phyloP scores from a whole-genome alignment of 2,329 filamentous ascomycete species.

The Tolypocladium guangdongense region DNA sequence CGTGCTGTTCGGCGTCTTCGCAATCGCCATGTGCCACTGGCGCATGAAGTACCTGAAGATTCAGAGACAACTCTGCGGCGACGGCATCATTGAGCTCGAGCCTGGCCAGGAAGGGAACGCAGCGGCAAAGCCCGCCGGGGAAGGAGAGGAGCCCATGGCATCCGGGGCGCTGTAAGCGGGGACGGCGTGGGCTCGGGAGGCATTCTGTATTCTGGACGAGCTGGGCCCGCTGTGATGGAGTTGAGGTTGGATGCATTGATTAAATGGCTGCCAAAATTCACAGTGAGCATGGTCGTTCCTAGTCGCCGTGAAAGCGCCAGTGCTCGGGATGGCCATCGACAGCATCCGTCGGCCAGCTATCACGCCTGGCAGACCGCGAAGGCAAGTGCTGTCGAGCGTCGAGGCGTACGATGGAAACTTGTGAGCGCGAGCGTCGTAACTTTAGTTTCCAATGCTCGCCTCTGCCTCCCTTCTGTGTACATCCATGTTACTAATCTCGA shows the following conservation, averaged over 20 bases:
- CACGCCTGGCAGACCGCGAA: too few relatives aligned
- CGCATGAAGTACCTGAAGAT: not conserved
- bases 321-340: not conserved
- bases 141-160: not conserved
- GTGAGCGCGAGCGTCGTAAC: too few relatives aligned
- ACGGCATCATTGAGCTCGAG: not conserved
- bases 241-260: not conserved
- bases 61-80: not conserved
- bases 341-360: too few relatives aligned
- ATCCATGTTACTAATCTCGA: too few relatives aligned
- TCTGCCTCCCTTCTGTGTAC: too few relatives aligned
- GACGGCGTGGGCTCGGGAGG: not conserved
- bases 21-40: constrained; percentile 1
- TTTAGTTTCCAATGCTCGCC: too few relatives aligned
- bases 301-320: too few relatives aligned
- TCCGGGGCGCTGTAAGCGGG: not conserved
- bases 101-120: not conserved
- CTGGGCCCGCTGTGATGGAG: not conserved
- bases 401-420: too few relatives aligned
- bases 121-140: not conserved
- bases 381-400: too few relatives aligned
- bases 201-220: not conserved
- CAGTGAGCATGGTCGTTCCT: too few relatives aligned
- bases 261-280: too few relatives aligned
- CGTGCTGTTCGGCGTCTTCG: not conserved